phyloP scores from a whole-genome alignment of 441 rosid species.

The Erysimum cheiri region DNA sequence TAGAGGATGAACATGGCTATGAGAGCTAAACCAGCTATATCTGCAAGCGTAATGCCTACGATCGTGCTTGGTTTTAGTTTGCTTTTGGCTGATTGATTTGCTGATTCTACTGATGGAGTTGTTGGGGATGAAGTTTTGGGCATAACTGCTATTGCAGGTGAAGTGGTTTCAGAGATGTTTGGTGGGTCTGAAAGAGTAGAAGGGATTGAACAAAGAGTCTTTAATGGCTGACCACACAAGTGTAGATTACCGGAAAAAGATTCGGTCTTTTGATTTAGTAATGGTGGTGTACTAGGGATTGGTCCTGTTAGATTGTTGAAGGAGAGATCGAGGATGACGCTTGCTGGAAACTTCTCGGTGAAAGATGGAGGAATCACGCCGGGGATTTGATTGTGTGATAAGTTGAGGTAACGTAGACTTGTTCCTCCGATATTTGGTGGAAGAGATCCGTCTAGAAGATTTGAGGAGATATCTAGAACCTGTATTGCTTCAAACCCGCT shows the following conservation, averaged over 20 bases:
- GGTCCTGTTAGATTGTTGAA: conserved; percentile 86
- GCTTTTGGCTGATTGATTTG: conserved; percentile 46
- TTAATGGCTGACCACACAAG: conserved; percentile 82
- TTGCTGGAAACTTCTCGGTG: conserved; percentile 52
- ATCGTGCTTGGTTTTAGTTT: conserved; percentile 70
- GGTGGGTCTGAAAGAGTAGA: conserved; percentile 73
- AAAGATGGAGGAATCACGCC: conserved; percentile 64
- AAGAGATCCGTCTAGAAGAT: conserved; percentile 66
- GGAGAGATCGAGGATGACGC: conserved; percentile 67
- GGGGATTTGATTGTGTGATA: conserved; percentile 72
- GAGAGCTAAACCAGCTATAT: conserved; percentile 66
- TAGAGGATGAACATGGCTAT: conserved; percentile 69
- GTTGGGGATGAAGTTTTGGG: conserved; percentile 52
- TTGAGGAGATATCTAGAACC: conserved; percentile 76
- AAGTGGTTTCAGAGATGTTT: conserved; percentile 50
- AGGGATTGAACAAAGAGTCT: conserved; percentile 68
- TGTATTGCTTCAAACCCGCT: conserved; percentile 54
- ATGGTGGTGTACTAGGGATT: conserved; percentile 59
- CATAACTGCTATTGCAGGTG: conserved; percentile 93
- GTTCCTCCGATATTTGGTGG: conserved; percentile 65
- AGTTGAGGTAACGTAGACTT: conserved; percentile 60
- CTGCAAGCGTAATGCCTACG: conserved; percentile 64
- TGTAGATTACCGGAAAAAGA: conserved; percentile 63
- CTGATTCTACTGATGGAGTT: conserved; percentile 41
- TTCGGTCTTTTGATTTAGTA: conserved; percentile 62